These are phyloP conservation scores for Tremellales sp. DNA, from an alignment of 1,284 basidiomycete genomes.

Conservation along the genomic window DNA sequence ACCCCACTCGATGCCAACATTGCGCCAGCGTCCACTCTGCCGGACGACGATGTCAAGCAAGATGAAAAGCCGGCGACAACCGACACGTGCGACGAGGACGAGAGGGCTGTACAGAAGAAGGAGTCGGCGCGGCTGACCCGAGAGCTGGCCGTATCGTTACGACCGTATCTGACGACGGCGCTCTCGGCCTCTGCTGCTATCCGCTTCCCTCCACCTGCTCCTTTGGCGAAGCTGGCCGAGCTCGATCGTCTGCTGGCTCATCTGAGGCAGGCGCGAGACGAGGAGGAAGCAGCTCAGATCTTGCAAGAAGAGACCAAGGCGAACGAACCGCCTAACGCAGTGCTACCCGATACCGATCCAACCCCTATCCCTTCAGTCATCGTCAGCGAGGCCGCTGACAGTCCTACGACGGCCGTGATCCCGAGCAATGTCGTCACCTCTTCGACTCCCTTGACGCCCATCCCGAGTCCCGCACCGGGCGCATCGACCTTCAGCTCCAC, in stretches of 20 bases:
- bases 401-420: not conserved
- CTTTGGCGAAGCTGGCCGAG: constrained; percentile 78
- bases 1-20: not conserved
- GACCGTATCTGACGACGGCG: constrained; percentile 76
- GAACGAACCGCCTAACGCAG: constrained; percentile 11
- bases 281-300: constrained; percentile 63
- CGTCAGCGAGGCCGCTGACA: constrained; percentile 3
- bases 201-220: constrained; percentile 82
- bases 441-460: constrained; percentile 8
- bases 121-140: constrained; percentile 46
- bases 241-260: constrained; percentile 68
- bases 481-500: constrained; percentile 3
- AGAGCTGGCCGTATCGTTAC: constrained; percentile 64
- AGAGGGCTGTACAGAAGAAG: constrained; percentile 61
- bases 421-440: constrained; percentile 3
- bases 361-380: not conserved
- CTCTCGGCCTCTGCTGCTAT: constrained; percentile 87
- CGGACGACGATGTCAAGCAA: constrained; percentile 10
- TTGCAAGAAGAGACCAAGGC: constrained; percentile 63
- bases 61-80: constrained; percentile 7
- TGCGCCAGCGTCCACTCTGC: not conserved
- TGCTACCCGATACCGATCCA: constrained; percentile 7
- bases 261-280: constrained; percentile 71
- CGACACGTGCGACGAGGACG: constrained; percentile 47
- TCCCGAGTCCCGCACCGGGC: constrained; percentile 19